Base-by-base conservation (phyloP, 306 rosid genomes). In the Mucuna pruriens region DNA sequence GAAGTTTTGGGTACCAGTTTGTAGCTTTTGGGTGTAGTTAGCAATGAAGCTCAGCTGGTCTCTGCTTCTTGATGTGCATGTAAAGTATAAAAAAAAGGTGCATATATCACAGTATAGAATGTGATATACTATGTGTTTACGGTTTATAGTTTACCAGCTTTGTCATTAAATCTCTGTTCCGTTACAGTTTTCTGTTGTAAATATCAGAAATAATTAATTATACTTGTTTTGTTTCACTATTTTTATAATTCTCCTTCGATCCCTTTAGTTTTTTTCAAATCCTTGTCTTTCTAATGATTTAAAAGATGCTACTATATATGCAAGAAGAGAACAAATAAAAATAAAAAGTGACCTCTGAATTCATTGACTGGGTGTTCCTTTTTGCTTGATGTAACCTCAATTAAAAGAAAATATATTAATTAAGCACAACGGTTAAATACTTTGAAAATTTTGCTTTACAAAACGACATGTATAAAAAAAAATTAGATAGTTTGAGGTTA, bases 1-100 rank as follows among this genome's bases (percentile, higher is more conserved):
- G 83, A 90, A 92, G 82, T 71, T 85, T 90, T 86, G 73, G 87
- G 88, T 85, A 76, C 87, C 93, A 86, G 90, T 88, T 86, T 63
- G 99, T 78, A 93, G 98, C 99, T 95, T 93, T 89, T 71, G 86
- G 86, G 72, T 84, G 77, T 83, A 87, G 87, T 76, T 85, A 80
- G 87, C 65, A 75, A 25, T 79, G 90, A 82, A 93, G 99, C 98
- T 95, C 99, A 93, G 97, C 92, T 91, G 93, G 89, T 91, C 86
- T 85, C 87, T 87, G 86, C 85, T 84, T 86, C 83, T 70, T 75
- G 58, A 45, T 49, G 75, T 83, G 67, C 69, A 78, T 76, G 81
- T 58, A 42, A 39, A 57, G 85, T 75, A 77, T 71, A 34, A 67
- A 71, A 16, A 52, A 5, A 13, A 3, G 31, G 5, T 45, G 42